These are phyloP conservation scores for Volvox africanus DNA, from an alignment of 139 green algal species.

Conservation along the genomic window DNA sequence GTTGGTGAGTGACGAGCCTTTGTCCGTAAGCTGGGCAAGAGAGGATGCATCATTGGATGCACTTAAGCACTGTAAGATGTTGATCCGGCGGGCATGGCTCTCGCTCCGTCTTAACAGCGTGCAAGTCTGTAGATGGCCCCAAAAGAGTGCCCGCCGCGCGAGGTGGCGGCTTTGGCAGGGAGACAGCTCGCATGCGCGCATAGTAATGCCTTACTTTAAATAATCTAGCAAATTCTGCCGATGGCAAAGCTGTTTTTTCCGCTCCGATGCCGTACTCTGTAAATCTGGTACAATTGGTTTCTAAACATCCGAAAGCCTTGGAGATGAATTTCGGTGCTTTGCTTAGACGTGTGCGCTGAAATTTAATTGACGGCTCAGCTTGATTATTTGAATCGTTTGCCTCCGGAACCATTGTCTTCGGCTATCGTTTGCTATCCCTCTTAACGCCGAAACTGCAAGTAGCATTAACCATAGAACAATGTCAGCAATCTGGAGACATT, in stretches of 20 bases:
- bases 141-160: background rate
- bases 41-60: background rate
- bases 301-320: too few species aligned
- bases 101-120: background rate
- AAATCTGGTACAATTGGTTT: background rate
- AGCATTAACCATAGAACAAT: background rate
- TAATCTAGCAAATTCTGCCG: background rate
- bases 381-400: background rate
- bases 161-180: constrained; percentile 14
- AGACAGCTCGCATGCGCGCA: background rate
- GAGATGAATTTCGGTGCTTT: too few species aligned
- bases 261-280: background rate
- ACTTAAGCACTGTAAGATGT: constrained; percentile 12
- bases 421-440: too few species aligned
- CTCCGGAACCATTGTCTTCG: background rate
- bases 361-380: background rate
- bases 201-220: background rate
- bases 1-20: background rate
- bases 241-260: background rate
- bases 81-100: background rate
- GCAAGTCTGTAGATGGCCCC: constrained; percentile 7
- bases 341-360: background rate
- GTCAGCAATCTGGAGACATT: background rate
- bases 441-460: too few species aligned
- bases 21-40: background rate